These are phyloP conservation scores for Russula foetens DNA, from an alignment of 768 basidiomycete genomes.

Conservation along the genomic window DNA sequence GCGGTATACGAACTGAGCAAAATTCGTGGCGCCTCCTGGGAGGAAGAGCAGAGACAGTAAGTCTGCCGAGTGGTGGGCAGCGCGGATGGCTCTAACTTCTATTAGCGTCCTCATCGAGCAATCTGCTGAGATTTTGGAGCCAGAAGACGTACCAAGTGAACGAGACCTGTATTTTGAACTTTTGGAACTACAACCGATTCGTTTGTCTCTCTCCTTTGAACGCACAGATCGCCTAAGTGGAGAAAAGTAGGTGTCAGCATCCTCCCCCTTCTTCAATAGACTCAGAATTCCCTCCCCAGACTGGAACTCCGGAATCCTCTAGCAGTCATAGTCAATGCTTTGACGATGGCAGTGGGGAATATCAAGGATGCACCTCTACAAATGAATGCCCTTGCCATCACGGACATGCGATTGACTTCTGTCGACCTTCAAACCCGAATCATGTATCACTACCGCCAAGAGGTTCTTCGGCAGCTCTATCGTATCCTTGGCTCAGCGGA, in stretches of 20 bases:
- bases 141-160: slow-evolving; percentile 54
- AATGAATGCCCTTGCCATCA: slow-evolving; percentile 88
- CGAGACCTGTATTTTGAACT: slow-evolving; percentile 93
- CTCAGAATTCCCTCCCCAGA: slow-evolving; percentile 29
- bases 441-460: slow-evolving; percentile 87
- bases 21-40: slow-evolving; percentile 88
- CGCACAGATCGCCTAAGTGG: slow-evolving; percentile 89
- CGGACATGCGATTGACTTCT: slow-evolving; percentile 84
- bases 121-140: slow-evolving; percentile 61
- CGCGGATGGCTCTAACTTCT: neutral
- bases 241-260: slow-evolving; percentile 59
- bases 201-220: slow-evolving; percentile 92
- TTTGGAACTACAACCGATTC: slow-evolving; percentile 89
- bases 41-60: slow-evolving; percentile 68
- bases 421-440: slow-evolving; percentile 82
- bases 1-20: slow-evolving; percentile 87
- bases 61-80: slow-evolving; percentile 22
- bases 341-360: slow-evolving; percentile 96
- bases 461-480: slow-evolving; percentile 89
- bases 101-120: slow-evolving; percentile 65
- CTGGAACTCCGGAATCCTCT: slow-evolving; percentile 81
- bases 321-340: slow-evolving; percentile 85
- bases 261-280: neutral
- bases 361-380: slow-evolving; percentile 93
- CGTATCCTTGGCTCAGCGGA: slow-evolving; percentile 97